Conservation (phyloP, 768 basidiomycete species). For the Tricholoma hemisulphureum region DNA sequence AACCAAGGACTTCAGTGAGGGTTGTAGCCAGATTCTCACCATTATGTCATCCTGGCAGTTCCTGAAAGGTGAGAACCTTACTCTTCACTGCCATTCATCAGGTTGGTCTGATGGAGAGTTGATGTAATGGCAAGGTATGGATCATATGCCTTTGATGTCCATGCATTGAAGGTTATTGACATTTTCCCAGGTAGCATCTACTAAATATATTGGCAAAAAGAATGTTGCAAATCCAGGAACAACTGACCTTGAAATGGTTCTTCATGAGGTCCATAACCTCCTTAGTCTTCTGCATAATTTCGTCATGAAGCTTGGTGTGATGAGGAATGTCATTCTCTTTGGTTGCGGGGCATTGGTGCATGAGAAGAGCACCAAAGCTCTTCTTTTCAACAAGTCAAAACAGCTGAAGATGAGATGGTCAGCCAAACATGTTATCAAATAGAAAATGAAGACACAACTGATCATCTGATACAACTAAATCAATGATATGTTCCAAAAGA, state of each 20-base stretch:
- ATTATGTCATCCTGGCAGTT: no score
- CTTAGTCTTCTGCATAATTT: conserved; percentile 9
- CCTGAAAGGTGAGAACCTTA: no score
- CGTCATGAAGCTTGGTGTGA: conserved; percentile 7
- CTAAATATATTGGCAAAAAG: background rate
- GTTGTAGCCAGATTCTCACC: no score
- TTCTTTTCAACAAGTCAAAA: conserved; percentile 7
- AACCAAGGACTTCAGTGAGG: no score
- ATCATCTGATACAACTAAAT: conserved; percentile 8
- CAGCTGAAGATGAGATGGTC: no score
- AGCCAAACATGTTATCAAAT: conserved; percentile 1
- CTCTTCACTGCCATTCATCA: no score
- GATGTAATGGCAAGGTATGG: conserved; percentile 15
- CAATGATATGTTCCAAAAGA: conserved; percentile 9
- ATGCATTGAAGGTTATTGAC: conserved; percentile 14
- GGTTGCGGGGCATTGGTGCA: conserved; percentile 8
- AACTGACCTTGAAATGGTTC: no score
- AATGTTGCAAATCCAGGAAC: no score
- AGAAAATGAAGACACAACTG: conserved; percentile 1
- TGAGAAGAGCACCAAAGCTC: conserved; percentile 7
- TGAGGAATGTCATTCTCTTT: conserved; percentile 13
- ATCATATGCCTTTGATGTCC: conserved; percentile 9
- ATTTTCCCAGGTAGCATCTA: conserved; percentile 6
- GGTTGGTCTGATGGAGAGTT: no score
- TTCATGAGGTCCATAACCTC: background rate